A percentile compares a stretch with the other conserved stretches of the same genome.
Evolutionary conservation across 768 basidiomycete genomes (phyloP).

Genomic region (Serendipita indica): DNA sequence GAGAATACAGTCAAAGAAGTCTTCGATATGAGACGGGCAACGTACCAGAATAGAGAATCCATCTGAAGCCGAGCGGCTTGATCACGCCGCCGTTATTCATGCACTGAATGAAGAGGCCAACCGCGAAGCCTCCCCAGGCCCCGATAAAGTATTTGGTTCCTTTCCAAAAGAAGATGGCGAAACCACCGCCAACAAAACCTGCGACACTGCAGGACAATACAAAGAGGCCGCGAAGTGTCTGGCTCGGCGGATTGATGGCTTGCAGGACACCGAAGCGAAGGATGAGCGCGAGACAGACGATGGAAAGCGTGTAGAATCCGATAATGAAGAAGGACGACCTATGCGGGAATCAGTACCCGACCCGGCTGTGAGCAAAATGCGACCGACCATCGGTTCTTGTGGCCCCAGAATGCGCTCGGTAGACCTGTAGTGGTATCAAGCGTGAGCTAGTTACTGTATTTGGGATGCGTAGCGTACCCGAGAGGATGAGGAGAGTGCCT

Average conservation of each 20-base stretch:
- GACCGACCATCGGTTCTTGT: constrained; percentile 85
- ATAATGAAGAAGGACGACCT: constrained; percentile 92
- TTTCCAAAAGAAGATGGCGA: constrained; percentile 89
- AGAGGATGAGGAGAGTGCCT: constrained; percentile 75
- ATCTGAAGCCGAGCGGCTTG: constrained; percentile 57
- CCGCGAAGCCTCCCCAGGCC: constrained; percentile 62
- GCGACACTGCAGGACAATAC: constrained; percentile 69
- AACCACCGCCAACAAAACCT: constrained; percentile 67
- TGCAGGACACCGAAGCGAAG: constrained; percentile 74
- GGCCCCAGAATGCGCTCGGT: constrained; percentile 81
- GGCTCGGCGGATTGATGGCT: constrained; percentile 66
- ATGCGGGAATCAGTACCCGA: constrained; percentile 15
- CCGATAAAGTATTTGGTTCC: constrained; percentile 65
- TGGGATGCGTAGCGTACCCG: constrained; percentile 19
- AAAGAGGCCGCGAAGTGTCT: constrained; percentile 76
- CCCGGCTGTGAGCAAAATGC: constrained; percentile 11
- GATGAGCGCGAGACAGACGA: constrained; percentile 78
- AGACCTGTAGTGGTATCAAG: constrained; percentile 38
- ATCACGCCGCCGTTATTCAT: constrained; percentile 75
- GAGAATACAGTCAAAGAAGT: too few species aligned
- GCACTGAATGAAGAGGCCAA: constrained; percentile 79
- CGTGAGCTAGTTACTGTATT: not conserved
- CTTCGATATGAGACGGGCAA: constrained; percentile 13
- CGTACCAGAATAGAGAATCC: constrained; percentile 79
- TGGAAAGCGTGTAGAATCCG: constrained; percentile 76